Conservation (phyloP, 140 eudicot species). For the Artemisia princeps region DNA sequence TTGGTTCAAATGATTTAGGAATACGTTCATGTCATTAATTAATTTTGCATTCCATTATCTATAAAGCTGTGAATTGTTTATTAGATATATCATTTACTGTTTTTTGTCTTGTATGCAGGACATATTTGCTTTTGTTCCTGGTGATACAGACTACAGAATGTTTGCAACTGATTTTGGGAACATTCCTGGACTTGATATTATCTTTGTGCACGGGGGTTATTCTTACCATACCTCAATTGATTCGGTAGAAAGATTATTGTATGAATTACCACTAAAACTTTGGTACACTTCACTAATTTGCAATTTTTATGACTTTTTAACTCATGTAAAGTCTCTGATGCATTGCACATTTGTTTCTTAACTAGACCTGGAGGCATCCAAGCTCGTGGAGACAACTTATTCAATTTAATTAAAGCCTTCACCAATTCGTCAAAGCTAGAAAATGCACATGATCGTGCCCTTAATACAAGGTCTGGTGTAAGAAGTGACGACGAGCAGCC, state of each 20-base stretch:
- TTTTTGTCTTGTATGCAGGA: conserved; percentile 49
- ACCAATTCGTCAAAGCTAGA: conserved; percentile 50
- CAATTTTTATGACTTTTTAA: conserved; percentile 19
- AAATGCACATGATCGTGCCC: conserved; percentile 47
- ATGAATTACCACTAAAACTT: conserved; percentile 60
- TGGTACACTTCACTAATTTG: conserved; percentile 50
- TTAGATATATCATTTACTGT: conserved; percentile 13
- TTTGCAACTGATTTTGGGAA: conserved; percentile 76
- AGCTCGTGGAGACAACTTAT: conserved; percentile 92
- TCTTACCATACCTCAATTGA: conserved; percentile 87
- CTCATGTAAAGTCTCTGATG: conserved; percentile 31
- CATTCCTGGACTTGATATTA: conserved; percentile 94
- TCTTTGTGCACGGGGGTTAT: conserved; percentile 78
- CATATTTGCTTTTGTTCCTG: conserved; percentile 73
- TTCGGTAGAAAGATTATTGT: conserved; percentile 96
- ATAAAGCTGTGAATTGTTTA: neutral
- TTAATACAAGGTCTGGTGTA: conserved; percentile 28
- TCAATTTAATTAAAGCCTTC: conserved; percentile 71
- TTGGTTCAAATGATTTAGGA: too few species aligned
- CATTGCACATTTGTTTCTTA: conserved; percentile 22
- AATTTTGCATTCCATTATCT: too few species aligned
- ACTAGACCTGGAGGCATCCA: conserved; percentile 96
- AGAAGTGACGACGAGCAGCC: conserved; percentile 44
- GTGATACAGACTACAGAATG: conserved; percentile 96
- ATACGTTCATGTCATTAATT: too few species aligned